Evolutionary conservation across 495 filamentous ascomycete genomes (phyloP), one percentile per base, ranked within the genome.

Genomic region (Penicillium daleae): DNA sequence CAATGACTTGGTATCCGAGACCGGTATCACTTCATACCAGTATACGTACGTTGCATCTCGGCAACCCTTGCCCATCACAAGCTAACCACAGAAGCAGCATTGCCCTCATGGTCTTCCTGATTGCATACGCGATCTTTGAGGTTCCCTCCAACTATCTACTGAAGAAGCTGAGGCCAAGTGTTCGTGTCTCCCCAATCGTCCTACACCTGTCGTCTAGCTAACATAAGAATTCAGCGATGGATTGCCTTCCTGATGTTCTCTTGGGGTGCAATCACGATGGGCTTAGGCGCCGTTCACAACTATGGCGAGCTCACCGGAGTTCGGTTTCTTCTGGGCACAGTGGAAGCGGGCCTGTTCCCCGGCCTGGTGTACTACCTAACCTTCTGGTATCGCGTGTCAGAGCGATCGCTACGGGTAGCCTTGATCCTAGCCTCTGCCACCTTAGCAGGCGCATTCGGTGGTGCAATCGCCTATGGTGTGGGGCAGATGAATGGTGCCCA

Each of bases 361-460:
- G 89, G 88, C 0, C 73, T 89, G 27, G 82, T 89, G 0, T 91
- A 86, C 71, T 88, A 88, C 64, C 76, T 90, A 15, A 89, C 87
- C 27, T 87, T 89, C 62, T 90, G 88, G 87, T 90, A 92, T 69
- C 82, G 83, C n/a, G 75, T 73, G 31, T 82, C 86, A 10, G 89
- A 90, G 70, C 79, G 86, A 8, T 85, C 83, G 21, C 78, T 89
- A 17, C 81, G 89, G 5, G 82, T 90, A 7, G 87, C 87, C 7
- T 66, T 89, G 31, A 87, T 91, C 55, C 78, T 91, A 13, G 84
- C 86, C n/a, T 85, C 84, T 1, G 88, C 89, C 9, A 88, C 88
- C 0, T 78, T 91, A 4, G 88, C 87, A 4, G 88, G 89, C 8
- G 89, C 89, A 1, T 92, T 92, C 63, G 89, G 89, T 9, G 89